Conservation (phyloP, 495 filamentous ascomycete genomes). For the Podospora fimiseda region DNA sequence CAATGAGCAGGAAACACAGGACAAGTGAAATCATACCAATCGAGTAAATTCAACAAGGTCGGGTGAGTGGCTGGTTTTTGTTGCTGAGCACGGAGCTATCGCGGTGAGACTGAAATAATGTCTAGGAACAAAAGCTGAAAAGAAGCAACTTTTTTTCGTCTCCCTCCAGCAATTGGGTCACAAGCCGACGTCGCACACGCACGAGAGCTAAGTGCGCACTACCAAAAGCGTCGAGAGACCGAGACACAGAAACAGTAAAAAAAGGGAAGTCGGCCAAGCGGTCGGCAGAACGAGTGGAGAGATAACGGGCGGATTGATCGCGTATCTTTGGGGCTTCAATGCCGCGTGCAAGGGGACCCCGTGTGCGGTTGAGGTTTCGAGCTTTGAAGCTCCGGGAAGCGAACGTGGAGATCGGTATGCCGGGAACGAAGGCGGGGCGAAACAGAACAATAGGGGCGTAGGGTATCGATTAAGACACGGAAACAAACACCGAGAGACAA, state of each 20-base stretch:
- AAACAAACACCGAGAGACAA: not conserved
- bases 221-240: slow-evolving; percentile 1
- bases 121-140: not conserved
- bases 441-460: not conserved
- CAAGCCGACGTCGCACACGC: not conserved
- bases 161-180: not conserved
- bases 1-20: not conserved
- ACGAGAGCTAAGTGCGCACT: slow-evolving; percentile 1
- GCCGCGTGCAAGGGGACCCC: not conserved
- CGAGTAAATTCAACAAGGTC: slow-evolving; percentile 8
- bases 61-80: not conserved
- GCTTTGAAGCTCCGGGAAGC: not conserved
- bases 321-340: not conserved
- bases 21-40: not conserved
- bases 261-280: not conserved
- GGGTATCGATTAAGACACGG: too few relatives aligned
- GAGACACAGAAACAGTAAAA: slow-evolving; percentile 1
- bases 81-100: not conserved
- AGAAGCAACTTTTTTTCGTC: slow-evolving; percentile 1
- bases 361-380: too few relatives aligned
- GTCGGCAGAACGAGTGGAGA: slow-evolving; percentile 3
- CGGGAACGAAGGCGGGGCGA: not conserved
- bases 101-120: not conserved
- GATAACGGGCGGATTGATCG: not conserved
- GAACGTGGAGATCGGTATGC: not conserved